Base-by-base conservation (phyloP, 1,139 yeast species). In the Petasospora fabianii region DNA sequence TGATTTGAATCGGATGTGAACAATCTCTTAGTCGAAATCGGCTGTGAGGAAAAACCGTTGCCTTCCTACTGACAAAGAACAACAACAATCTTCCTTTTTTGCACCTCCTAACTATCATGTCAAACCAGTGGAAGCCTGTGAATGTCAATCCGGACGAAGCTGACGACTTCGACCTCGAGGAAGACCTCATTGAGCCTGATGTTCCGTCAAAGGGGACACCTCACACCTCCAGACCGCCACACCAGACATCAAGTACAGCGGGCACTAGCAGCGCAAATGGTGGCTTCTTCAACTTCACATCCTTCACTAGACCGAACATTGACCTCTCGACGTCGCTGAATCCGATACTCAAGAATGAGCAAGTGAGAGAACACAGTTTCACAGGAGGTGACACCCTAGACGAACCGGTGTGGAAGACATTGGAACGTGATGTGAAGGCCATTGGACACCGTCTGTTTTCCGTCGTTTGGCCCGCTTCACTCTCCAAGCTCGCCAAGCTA, bases 301-400 rank as follows among this genome's bases (percentile, higher is more conserved):
- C 53, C 7, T 50, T 54, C 32, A 36, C 51, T 5, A 38, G 42
- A 20, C 56, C 57, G 31, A 53, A 49, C 30, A 47, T 51, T 30
- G 55, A 54, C 28, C 31, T 54, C 2, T 44, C 56, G 0, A 26
- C 24, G 17, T 31, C 54, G 1, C 32, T 53, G 17, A 54, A 53
- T 38, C 58, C 58, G 17, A 44, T 54, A 5, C 30, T 53, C 7
- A 46, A 50, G 36, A 74, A 75, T 47, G 80, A 76, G 48, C 74
- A 74, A 40, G 69, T 83, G 21, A 73, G 75, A 48, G 92, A 83
- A 56, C 74, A 86, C 28, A 81, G 85, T 47, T 85, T 81, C 59
- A 65, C 82, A 21, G 95, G 95, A 2, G 92, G 94, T 29, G 87
- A 84, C 56, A 85, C 96, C 1, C 64, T 86, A 13, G 95, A 86